Conservation (phyloP, 2,329 filamentous ascomycete genomes). For the Diaporthe australafricana region DNA sequence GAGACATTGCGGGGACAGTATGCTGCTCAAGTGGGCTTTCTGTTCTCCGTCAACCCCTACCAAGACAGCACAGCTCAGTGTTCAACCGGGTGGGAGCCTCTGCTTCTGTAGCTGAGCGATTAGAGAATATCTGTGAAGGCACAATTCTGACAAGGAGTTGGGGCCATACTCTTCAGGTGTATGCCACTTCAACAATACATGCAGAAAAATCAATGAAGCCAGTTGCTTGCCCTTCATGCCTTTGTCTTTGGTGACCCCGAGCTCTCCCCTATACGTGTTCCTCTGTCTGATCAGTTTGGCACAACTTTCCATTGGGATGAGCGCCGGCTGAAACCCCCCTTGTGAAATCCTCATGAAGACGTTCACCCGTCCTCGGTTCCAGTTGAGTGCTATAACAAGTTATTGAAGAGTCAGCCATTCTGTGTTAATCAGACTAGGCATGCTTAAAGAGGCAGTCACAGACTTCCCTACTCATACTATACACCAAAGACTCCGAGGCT, state of each 20-base stretch:
- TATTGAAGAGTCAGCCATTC: no score
- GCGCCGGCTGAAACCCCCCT: background rate
- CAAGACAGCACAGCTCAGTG: no score
- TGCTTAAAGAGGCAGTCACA: no score
- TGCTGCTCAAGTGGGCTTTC: background rate
- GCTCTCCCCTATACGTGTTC: background rate
- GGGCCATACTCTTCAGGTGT: background rate
- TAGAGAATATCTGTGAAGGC: no score
- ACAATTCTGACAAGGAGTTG: background rate
- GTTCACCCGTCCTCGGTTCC: background rate
- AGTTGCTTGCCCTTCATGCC: no score
- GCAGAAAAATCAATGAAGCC: background rate
- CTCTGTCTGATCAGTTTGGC: background rate
- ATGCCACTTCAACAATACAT: background rate
- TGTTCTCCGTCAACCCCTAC: no score
- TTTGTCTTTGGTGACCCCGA: background rate
- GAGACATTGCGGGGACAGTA: background rate
- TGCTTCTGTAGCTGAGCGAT: no score
- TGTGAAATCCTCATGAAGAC: background rate
- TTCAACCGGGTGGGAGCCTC: no score
- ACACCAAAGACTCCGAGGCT: no score
- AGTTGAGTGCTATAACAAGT: no score
- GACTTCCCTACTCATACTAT: no score
- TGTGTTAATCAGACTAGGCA: no score
- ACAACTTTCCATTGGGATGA: background rate